Base-by-base conservation (phyloP, 169 alveolate genomes). In the Blepharisma undulans region DNA sequence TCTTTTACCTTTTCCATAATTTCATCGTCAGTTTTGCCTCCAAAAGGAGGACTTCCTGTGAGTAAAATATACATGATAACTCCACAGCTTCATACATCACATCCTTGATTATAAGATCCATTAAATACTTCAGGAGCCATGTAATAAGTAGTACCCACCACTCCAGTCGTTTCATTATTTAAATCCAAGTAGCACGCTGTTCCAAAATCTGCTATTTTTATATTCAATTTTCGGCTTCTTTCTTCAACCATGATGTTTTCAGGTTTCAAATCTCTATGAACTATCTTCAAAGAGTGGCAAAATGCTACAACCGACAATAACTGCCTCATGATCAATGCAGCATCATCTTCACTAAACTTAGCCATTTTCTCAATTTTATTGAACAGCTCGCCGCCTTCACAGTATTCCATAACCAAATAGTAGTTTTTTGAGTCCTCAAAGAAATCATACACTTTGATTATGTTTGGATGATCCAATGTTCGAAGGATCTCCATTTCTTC, bases 81-180 rank as follows among this genome's bases (percentile, higher is more conserved):
- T 60, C 93, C 92, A 25, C 87, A 90, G 77, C 96, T 91, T 85
- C 94, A 93, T 78, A 92, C 79, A 87, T 91, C 94, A 79, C 94
- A 81, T 90, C 93, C 79, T 91, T 96, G 90, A 72, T 29, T 29
- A 92, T 90, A 88, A 32, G 84, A 74, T 84, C 90, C 30, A 84
- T 91, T 82, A 90, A 92, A 60, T 87, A 93, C 95, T 92, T 96
- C 98, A 59, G 98, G 98, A 14, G 98, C 96, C 87, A 96, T 93
- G 93, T 95, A 96, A 91, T 95, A 94, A 87, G 94, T 91, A 19
- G 97, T 95, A 59, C 98, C 98, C 74, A 92, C 95, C 10, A 90
- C 90, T 12, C 88, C 95, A 21, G 77, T 88, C 84, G 92, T 92
- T 27, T 89, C 90, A 78, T 89, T 77, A 78, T 91, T 91, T 32